Base-by-base conservation (phyloP, 1,284 basidiomycete species). In the Malassezia caprae region DNA sequence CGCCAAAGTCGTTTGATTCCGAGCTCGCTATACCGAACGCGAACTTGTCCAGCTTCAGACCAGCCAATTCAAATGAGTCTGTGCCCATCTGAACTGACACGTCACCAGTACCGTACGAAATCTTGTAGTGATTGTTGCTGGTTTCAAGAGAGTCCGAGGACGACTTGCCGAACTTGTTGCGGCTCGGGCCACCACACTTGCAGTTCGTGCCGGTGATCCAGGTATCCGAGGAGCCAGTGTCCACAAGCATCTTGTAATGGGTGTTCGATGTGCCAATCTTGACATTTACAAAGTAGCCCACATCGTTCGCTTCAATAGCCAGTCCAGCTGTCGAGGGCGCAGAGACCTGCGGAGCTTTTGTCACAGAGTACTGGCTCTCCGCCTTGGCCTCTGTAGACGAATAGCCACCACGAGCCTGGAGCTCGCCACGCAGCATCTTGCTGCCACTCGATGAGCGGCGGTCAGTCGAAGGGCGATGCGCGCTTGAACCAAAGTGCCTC, bases 151-250 rank as follows among this genome's bases (percentile, higher is more conserved):
- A 78, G 48, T 80, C 81, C 3, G 86, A 88, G n/a, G 79, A 79
- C 46, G 79, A 67, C 1, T 79, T 8, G 17, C 87, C 86, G 32
- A 90, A 81, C 76, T 83, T 82, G 8, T 78, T 77, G 71, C 90
- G 87, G 12, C 52, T 53, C 12, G 48, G 46, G 0, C 61, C 58
- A 30, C 53, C 51, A 28, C 69, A 72, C 2, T 31, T 39, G 48
- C 72, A 73, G 7, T 55, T 28, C 8, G 61, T 57, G 51, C 58
- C 58, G 0, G 67, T 60, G 7, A 72, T 62, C 87, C 88, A 91
- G 35, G 87, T 79, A 73, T 91, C 88, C 13, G 86, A 83, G 8
- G 84, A 87, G 30, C 88, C 89, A 24, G 85, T 86, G 76, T 91
- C 88, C 51, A 73, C 62, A 47, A 90, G 79, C 67, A 91, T 75